Percentiles rank a stretch among this genome's conserved stretches.
phyloP scores from a whole-genome alignment of 2,329 filamentous ascomycete species.

The Blastomyces gilchristii region DNA sequence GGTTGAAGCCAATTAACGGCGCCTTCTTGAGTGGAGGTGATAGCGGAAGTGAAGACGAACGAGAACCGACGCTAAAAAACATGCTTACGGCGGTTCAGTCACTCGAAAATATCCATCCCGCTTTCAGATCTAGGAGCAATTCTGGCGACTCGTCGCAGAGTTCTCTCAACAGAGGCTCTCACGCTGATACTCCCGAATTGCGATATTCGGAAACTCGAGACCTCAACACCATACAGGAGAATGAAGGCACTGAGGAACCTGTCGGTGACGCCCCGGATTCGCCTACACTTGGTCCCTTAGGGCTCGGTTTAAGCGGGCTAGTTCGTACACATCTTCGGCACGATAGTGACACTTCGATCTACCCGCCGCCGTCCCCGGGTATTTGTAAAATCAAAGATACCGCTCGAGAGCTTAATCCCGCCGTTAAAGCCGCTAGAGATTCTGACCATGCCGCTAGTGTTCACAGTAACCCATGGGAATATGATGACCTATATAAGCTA shows the following conservation, averaged over 20 bases:
- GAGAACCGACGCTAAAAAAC: conserved; percentile 20
- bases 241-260: conserved; percentile 10
- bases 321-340: conserved; percentile 75
- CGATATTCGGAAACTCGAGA: conserved; percentile 31
- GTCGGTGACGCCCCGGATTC: conserved; percentile 49
- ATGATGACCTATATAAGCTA: conserved; percentile 40
- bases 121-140: conserved; percentile 27
- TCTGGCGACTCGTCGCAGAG: conserved; percentile 16
- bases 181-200: conserved; percentile 26
- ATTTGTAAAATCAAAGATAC: conserved; percentile 28
- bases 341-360: conserved; percentile 70
- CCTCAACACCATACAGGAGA: conserved; percentile 33
- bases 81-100: conserved; percentile 20
- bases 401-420: conserved; percentile 20
- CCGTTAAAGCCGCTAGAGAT: conserved; percentile 23
- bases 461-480: conserved; percentile 46
- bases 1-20: conserved; percentile 14
- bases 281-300: conserved; percentile 61
- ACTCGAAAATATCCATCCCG: conserved; percentile 29
- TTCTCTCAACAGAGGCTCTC: conserved; percentile 22
- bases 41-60: conserved; percentile 28
- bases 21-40: conserved; percentile 34
- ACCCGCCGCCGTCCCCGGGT: conserved; percentile 48
- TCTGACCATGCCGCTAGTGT: conserved; percentile 41
- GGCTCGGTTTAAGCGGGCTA: conserved; percentile 62